Percentiles rank a stretch among this genome's conserved stretches.
Evolutionary conservation across 768 basidiomycete species (phyloP).

Genomic region (Nidularia pulvinata): DNA sequence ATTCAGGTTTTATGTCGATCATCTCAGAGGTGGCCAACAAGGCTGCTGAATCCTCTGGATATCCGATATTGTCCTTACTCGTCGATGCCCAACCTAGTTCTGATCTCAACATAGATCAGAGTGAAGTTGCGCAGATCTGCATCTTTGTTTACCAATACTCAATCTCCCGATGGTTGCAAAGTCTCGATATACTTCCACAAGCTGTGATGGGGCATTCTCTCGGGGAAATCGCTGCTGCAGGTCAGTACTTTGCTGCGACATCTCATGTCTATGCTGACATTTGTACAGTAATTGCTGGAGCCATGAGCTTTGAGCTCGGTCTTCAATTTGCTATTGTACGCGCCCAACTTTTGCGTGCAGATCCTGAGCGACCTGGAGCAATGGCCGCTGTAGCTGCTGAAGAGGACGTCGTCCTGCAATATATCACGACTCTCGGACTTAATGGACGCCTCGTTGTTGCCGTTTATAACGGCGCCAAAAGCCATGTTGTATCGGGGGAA

Average conservation of each 20-base stretch:
- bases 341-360: slow-evolving; percentile 22
- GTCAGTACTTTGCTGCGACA: slow-evolving; percentile 9
- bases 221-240: slow-evolving; percentile 33
- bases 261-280: neutral
- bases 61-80: slow-evolving; percentile 24
- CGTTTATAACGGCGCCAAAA: slow-evolving; percentile 22
- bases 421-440: slow-evolving; percentile 17
- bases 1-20: slow-evolving; percentile 22
- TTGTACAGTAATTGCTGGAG: slow-evolving; percentile 20
- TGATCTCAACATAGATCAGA: slow-evolving; percentile 20
- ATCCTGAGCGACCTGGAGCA: slow-evolving; percentile 21
- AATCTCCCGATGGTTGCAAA: slow-evolving; percentile 23
- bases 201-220: slow-evolving; percentile 33
- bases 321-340: slow-evolving; percentile 25
- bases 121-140: slow-evolving; percentile 29
- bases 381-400: slow-evolving; percentile 28
- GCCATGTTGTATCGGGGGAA: slow-evolving; percentile 25
- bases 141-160: slow-evolving; percentile 35
- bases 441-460: slow-evolving; percentile 19
- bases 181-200: slow-evolving; percentile 20
- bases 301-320: slow-evolving; percentile 21
- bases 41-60: slow-evolving; percentile 20
- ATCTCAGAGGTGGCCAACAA: slow-evolving; percentile 19
- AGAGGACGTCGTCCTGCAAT: slow-evolving; percentile 14
- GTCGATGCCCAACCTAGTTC: slow-evolving; percentile 16